These are phyloP conservation scores for Platanus orientalis DNA, from an alignment of 164 flowering plant species.

Conservation along the genomic window DNA sequence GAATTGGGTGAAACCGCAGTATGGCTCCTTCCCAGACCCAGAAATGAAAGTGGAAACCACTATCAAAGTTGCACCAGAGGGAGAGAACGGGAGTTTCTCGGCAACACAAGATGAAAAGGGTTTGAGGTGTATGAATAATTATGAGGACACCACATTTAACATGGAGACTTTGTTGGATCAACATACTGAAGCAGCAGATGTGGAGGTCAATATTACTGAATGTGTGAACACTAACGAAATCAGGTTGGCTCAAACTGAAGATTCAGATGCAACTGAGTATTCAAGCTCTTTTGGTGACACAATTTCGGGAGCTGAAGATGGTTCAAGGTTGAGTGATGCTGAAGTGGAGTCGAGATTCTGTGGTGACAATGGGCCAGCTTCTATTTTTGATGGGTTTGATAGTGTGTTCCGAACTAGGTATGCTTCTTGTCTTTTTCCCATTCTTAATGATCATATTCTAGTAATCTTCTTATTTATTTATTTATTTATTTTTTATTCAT, in stretches of 20 bases:
- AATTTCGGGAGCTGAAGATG: conserved; percentile 47
- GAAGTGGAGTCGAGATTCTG: conserved; percentile 68
- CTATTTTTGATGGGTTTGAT: conserved; percentile 36
- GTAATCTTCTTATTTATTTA: neutral
- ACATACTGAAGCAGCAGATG: conserved; percentile 19
- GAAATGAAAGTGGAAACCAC: conserved; percentile 13
- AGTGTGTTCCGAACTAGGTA: conserved; percentile 48
- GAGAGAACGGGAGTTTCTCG: conserved; percentile 10
- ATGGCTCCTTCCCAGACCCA: conserved; percentile 40
- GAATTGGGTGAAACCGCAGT: neutral
- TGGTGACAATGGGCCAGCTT: conserved; percentile 30
- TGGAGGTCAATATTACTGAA: conserved; percentile 44
- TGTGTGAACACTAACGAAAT: conserved; percentile 19
- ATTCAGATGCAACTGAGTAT: conserved; percentile 83
- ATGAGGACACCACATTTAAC: conserved; percentile 28
- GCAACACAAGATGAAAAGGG: conserved; percentile 17
- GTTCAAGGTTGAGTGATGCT: conserved; percentile 55
- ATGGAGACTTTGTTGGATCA: conserved; percentile 27
- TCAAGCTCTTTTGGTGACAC: conserved; percentile 86
- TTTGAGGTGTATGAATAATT: conserved; percentile 28
- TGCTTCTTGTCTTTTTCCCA: conserved; percentile 8
- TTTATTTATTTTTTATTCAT: neutral
- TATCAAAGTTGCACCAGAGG: conserved; percentile 10
- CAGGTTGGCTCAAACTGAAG: conserved; percentile 36
- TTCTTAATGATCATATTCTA: too few relatives aligned